These are phyloP conservation scores for Cornus controversa DNA, from an alignment of 148 eudicot species.

Conservation along the genomic window DNA sequence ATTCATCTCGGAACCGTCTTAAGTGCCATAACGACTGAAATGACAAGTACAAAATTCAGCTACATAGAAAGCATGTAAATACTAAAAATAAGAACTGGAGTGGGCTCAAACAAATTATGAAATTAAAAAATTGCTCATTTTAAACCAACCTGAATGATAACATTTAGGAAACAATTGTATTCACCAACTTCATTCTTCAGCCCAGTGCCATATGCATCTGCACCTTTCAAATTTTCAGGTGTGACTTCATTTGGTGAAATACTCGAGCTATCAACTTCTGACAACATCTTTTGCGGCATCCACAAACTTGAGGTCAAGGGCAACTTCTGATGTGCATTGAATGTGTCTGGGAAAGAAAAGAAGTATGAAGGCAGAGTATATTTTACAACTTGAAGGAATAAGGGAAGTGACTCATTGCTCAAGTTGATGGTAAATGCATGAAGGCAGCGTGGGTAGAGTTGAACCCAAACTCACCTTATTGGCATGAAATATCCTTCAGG, in stretches of 20 bases:
- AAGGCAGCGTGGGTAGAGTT: not conserved
- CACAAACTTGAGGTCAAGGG: slow-evolving; percentile 43
- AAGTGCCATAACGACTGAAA: slow-evolving; percentile 90
- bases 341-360: slow-evolving; percentile 43
- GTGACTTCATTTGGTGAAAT: slow-evolving; percentile 27
- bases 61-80: not conserved
- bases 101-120: not conserved
- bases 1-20: slow-evolving; percentile 73
- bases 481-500: slow-evolving; percentile 7
- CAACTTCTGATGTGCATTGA: slow-evolving; percentile 48
- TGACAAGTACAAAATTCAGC: not conserved
- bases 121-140: not conserved
- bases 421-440: not conserved
- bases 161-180: slow-evolving; percentile 96
- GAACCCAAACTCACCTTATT: not conserved
- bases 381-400: slow-evolving; percentile 14
- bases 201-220: slow-evolving; percentile 66
- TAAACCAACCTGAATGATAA: slow-evolving; percentile 87
- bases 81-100: not conserved
- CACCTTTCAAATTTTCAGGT: slow-evolving; percentile 34
- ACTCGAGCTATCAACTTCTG: slow-evolving; percentile 27
- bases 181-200: slow-evolving; percentile 91
- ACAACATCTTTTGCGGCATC: slow-evolving; percentile 25
- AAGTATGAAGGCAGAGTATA: not conserved
- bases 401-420: not conserved